Conservation (phyloP, 2,329 filamentous ascomycete species). For the Furcasterigmium furcatum region DNA sequence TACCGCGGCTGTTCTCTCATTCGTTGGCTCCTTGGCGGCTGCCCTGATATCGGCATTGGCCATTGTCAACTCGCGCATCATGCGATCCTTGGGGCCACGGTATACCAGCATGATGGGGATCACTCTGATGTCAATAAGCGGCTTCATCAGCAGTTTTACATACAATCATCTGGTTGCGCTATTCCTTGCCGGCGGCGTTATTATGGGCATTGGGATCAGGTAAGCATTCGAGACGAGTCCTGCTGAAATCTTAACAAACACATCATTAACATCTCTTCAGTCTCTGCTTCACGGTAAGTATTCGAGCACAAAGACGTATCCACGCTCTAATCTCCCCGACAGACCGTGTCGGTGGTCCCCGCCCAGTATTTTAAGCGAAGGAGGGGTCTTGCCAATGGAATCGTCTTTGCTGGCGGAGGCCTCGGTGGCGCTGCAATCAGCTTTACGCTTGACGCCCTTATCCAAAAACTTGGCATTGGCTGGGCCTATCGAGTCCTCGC, state of each 20-base stretch:
- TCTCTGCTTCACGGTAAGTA: too few species aligned
- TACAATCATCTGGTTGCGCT: constrained; percentile 27
- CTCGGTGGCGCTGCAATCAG: constrained; percentile 52
- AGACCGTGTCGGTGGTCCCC: constrained; percentile 39
- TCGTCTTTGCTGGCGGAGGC: constrained; percentile 51
- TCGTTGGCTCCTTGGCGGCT: constrained; percentile 51
- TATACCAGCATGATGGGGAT: constrained; percentile 45
- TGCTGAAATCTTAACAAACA: too few species aligned
- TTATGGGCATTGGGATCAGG: constrained; percentile 25
- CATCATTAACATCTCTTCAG: too few species aligned
- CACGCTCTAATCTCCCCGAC: too few species aligned
- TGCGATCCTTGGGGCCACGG: constrained; percentile 46
- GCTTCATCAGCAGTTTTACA: constrained; percentile 37
- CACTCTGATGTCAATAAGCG: constrained; percentile 43
- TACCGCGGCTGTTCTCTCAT: constrained; percentile 50
- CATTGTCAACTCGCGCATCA: constrained; percentile 46
- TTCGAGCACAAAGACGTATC: too few species aligned
- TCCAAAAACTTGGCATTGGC: constrained; percentile 36
- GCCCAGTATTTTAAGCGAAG: constrained; percentile 53
- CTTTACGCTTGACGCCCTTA: constrained; percentile 44
- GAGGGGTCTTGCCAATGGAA: constrained; percentile 52
- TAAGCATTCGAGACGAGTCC: constrained; percentile 9
- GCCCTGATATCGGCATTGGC: constrained; percentile 49
- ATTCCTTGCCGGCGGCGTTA: constrained; percentile 26
- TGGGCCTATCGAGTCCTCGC: constrained; percentile 53